These are phyloP conservation scores for Quercus alba DNA, from an alignment of 306 rosid species.

Conservation along the genomic window DNA sequence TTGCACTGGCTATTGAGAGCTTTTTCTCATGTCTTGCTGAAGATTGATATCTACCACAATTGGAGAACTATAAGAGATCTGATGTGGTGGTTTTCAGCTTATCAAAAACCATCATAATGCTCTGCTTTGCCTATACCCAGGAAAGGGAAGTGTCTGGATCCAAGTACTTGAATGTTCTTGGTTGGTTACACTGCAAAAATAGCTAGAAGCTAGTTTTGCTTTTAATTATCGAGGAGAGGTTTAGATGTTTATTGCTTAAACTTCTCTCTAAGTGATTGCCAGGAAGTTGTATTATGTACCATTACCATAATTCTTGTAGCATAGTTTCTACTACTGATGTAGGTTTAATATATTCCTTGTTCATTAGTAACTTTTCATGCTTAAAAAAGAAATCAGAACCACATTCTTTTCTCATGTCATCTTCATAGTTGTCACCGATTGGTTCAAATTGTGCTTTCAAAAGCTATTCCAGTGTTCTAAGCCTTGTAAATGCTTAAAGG, in stretches of 20 bases:
- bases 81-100: constrained; percentile 79
- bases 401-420: background rate
- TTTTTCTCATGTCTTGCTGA: constrained; percentile 84
- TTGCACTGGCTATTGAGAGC: constrained; percentile 86
- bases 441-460: too few species aligned
- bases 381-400: background rate
- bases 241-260: background rate
- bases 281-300: background rate
- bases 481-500: too few species aligned
- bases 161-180: constrained; percentile 73
- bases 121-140: constrained; percentile 58
- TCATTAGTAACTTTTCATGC: background rate
- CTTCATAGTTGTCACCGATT: background rate
- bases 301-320: background rate
- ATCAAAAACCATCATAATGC: constrained; percentile 97
- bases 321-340: background rate
- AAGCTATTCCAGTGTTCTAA: too few species aligned
- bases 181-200: constrained; percentile 84
- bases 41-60: constrained; percentile 60
- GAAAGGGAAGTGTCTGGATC: constrained; percentile 91
- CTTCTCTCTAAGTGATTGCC: background rate
- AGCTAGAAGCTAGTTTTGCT: background rate
- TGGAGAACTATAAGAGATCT: constrained; percentile 66
- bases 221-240: too few species aligned
- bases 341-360: background rate